Percentiles rank a stretch among this genome's conserved stretches.
Conservation (phyloP, 805 yeast species). For the Spathaspora arborariae region DNA sequence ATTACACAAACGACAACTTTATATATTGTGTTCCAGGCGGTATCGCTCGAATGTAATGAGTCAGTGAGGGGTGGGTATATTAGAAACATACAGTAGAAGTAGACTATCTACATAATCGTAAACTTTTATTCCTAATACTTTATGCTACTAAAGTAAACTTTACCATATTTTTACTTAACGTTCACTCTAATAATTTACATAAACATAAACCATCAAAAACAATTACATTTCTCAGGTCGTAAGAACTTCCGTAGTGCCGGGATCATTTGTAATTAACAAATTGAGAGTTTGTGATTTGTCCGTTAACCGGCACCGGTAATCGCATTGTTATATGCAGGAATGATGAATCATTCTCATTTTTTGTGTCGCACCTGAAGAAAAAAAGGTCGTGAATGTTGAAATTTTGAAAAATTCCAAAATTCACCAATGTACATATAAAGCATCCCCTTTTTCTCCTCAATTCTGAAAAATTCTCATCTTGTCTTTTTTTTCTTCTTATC, state of each 20-base stretch:
- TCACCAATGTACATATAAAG: constrained; percentile 5
- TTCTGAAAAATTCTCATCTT: background rate
- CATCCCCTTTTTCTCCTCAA: constrained; percentile 4
- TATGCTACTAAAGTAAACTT: too few species aligned
- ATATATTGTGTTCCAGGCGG: background rate
- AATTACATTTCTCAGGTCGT: too few species aligned
- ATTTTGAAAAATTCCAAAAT: constrained; percentile 7
- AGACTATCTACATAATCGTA: too few species aligned
- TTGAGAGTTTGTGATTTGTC: background rate
- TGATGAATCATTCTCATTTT: background rate
- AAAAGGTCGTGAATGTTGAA: background rate
- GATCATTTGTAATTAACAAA: background rate
- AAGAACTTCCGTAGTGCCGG: constrained; percentile 1
- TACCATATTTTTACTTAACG: too few species aligned
- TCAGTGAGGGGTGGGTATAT: background rate
- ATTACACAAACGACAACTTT: background rate
- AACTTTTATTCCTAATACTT: too few species aligned
- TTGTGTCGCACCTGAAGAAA: background rate
- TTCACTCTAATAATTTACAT: too few species aligned
- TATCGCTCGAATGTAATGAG: background rate
- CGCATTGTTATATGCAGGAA: constrained; percentile 3
- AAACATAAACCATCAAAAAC: too few species aligned
- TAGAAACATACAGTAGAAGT: too few species aligned
- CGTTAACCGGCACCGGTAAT: background rate
- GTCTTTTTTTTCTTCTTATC: background rate